Percentiles rank a stretch among this genome's conserved stretches.
phyloP scores from a whole-genome alignment of 2,329 filamentous ascomycete genomes.

The Didymella glomerata region DNA sequence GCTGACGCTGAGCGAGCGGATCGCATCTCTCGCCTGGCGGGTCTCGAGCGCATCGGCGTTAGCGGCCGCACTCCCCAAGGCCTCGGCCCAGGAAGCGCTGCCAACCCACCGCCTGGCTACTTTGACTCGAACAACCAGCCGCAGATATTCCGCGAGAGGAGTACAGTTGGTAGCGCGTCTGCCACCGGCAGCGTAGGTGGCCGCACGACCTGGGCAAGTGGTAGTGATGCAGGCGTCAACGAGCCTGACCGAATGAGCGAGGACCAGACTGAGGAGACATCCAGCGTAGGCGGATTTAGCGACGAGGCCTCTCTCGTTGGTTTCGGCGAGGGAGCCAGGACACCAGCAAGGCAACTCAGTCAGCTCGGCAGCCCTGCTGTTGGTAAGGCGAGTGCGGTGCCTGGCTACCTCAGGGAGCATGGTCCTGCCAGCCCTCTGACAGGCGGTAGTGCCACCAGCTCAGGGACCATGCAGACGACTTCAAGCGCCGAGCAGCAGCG shows the following conservation, averaged over 20 bases:
- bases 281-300: constrained; percentile 79
- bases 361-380: constrained; percentile 83
- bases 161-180: constrained; percentile 89
- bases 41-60: constrained; percentile 88
- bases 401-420: constrained; percentile 47
- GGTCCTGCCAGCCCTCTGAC: constrained; percentile 44
- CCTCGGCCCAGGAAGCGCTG: constrained; percentile 56
- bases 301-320: constrained; percentile 89
- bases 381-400: constrained; percentile 54
- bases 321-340: constrained; percentile 85
- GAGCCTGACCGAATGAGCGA: constrained; percentile 77
- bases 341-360: constrained; percentile 62
- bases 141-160: constrained; percentile 74
- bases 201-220: constrained; percentile 72
- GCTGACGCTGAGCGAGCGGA: constrained; percentile 92
- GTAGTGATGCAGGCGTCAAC: constrained; percentile 61
- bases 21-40: constrained; percentile 91
- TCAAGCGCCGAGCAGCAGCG: constrained; percentile 35
- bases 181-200: constrained; percentile 82
- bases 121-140: constrained; percentile 79
- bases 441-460: constrained; percentile 38
- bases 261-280: constrained; percentile 66
- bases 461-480: constrained; percentile 42
- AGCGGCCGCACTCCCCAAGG: constrained; percentile 64
- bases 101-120: constrained; percentile 65